A percentile compares a stretch with the other conserved stretches of the same genome.
phyloP scores from a whole-genome alignment of 768 basidiomycete species.

The Lyophyllum decastes region DNA sequence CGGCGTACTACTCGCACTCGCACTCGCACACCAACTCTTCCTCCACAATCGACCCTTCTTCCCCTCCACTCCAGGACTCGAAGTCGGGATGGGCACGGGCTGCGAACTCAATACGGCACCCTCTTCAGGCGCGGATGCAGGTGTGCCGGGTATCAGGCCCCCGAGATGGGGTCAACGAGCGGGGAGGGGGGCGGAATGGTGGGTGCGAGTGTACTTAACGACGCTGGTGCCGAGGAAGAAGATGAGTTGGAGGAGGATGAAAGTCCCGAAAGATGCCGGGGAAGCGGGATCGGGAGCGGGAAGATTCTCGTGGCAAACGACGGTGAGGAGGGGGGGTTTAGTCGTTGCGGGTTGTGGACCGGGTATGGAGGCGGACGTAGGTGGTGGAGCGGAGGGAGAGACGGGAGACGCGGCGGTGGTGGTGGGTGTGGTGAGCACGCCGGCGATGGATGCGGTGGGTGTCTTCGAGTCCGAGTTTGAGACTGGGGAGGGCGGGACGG shows the following conservation, averaged over 20 bases:
- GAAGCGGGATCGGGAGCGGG: conserved; percentile 1
- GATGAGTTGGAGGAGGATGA: conserved; percentile 1
- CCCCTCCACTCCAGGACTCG: background rate
- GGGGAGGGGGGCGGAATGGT: background rate
- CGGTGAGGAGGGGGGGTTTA: background rate
- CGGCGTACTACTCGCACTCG: background rate
- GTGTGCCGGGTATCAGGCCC: background rate
- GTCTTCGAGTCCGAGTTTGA: background rate
- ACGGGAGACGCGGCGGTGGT: too few species aligned
- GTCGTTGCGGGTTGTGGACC: background rate
- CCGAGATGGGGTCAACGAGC: conserved; percentile 1
- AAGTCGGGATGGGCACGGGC: background rate
- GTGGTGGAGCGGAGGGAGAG: background rate
- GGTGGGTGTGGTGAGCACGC: conserved; percentile 8
- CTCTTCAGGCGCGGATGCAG: background rate
- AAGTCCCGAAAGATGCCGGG: conserved; percentile 1
- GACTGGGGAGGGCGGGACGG: conserved; percentile 8
- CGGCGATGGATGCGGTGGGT: background rate
- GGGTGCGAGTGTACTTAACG: background rate
- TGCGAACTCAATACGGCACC: too few species aligned
- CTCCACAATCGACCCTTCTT: background rate
- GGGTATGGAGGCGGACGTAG: background rate
- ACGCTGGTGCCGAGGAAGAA: background rate
- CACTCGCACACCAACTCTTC: background rate
- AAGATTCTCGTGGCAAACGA: conserved; percentile 3